Evolutionary conservation across 129 eudicot species (phyloP).

Genomic region (Artemisia tridentata): DNA sequence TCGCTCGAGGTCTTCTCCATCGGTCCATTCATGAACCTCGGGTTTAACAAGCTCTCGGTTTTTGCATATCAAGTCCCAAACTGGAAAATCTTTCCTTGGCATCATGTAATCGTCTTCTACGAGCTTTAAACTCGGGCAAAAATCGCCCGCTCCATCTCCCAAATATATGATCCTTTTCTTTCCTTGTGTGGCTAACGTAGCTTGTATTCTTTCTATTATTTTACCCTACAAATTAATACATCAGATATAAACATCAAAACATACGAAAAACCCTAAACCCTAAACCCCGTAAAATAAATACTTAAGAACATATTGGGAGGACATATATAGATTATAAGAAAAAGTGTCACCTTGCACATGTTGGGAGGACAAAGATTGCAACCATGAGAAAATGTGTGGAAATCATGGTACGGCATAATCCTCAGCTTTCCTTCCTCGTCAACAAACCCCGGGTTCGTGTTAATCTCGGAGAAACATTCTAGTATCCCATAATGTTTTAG

Average conservation of each 20-base stretch:
- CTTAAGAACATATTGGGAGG: neutral
- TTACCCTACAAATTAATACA: too few relatives aligned
- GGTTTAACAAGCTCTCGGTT: conserved; percentile 48
- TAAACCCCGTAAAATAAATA: too few relatives aligned
- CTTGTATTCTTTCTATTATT: conserved; percentile 50
- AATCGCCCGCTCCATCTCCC: conserved; percentile 85
- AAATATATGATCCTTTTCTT: conserved; percentile 55
- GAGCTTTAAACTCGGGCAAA: conserved; percentile 73
- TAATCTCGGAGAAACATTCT: conserved; percentile 63
- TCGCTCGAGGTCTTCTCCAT: conserved; percentile 59
- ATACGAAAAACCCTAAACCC: neutral
- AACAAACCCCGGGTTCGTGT: conserved; percentile 60
- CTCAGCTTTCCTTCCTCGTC: conserved; percentile 62
- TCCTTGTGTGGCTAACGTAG: conserved; percentile 34
- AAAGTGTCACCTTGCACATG: conserved; percentile 82
- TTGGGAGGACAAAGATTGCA: conserved; percentile 88
- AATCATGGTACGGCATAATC: conserved; percentile 66
- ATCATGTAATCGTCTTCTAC: conserved; percentile 53
- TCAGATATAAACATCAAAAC: neutral
- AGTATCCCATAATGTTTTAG: conserved; percentile 61
- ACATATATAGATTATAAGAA: too few relatives aligned
- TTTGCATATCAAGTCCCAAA: conserved; percentile 73
- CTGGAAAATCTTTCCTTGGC: conserved; percentile 84
- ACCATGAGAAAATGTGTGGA: conserved; percentile 54
- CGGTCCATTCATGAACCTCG: conserved; percentile 55